phyloP scores from a whole-genome alignment of 2,329 filamentous ascomycete genomes.

The Calonectria multiphialidica region DNA sequence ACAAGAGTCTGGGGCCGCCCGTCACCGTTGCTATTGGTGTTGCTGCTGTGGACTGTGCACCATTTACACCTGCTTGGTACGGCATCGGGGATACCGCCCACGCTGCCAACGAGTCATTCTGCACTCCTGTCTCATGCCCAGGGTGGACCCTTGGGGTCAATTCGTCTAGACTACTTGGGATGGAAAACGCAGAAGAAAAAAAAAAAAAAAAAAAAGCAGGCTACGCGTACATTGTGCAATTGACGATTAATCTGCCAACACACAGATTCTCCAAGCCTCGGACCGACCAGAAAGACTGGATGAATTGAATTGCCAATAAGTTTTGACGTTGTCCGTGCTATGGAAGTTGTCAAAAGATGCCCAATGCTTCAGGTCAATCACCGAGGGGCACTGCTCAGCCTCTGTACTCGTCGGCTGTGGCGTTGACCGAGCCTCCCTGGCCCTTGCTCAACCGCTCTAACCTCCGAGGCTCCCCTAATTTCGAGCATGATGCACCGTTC shows the following conservation, averaged over 20 bases:
- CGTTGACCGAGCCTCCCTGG: background rate
- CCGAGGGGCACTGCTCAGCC: background rate
- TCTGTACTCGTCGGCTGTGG: background rate
- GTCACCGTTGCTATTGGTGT: background rate
- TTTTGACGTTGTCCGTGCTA: background rate
- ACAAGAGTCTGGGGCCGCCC: background rate
- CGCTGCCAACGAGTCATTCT: background rate
- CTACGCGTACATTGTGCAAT: background rate
- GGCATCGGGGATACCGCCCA: background rate
- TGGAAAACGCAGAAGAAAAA: background rate
- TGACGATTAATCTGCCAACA: too few species aligned
- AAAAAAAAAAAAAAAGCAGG: background rate
- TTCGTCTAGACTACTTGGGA: background rate
- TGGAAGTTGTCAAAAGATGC: background rate
- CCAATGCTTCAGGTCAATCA: background rate
- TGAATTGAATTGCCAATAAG: too few species aligned
- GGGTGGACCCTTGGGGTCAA: background rate
- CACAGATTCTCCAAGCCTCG: too few species aligned
- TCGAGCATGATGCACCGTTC: background rate
- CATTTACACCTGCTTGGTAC: background rate
- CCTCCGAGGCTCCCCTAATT: slow-evolving; percentile 5
- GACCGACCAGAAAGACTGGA: too few species aligned
- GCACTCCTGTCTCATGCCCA: background rate
- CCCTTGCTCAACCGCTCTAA: background rate
- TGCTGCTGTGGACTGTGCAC: background rate